These are phyloP conservation scores for Chenopodium berlandieri DNA, from an alignment of 148 eudicot species.

Conservation along the genomic window DNA sequence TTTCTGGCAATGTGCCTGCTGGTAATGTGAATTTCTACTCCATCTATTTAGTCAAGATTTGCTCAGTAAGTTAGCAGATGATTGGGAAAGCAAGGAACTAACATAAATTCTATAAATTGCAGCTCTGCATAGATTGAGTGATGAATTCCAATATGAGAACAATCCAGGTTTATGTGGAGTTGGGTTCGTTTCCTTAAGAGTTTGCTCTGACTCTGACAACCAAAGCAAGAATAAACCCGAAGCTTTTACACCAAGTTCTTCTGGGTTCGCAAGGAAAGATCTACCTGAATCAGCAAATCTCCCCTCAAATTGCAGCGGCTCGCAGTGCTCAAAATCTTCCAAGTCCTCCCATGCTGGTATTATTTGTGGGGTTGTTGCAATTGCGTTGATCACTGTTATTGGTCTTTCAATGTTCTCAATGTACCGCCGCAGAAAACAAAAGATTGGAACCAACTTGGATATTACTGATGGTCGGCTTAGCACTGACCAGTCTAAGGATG, in stretches of 20 bases:
- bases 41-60: background rate
- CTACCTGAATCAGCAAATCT: slow-evolving; percentile 73
- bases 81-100: slow-evolving; percentile 14
- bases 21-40: slow-evolving; percentile 40
- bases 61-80: background rate
- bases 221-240: slow-evolving; percentile 42
- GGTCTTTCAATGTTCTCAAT: slow-evolving; percentile 55
- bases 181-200: slow-evolving; percentile 54
- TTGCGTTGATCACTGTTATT: slow-evolving; percentile 33
- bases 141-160: slow-evolving; percentile 63
- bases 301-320: slow-evolving; percentile 37
- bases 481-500: slow-evolving; percentile 64
- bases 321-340: slow-evolving; percentile 32
- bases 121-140: slow-evolving; percentile 68
- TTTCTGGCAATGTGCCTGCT: slow-evolving; percentile 81
- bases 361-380: slow-evolving; percentile 43
- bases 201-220: slow-evolving; percentile 46
- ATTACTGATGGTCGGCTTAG: slow-evolving; percentile 53
- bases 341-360: slow-evolving; percentile 39
- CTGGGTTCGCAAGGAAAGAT: slow-evolving; percentile 41
- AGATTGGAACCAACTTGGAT: slow-evolving; percentile 59
- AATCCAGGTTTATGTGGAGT: slow-evolving; percentile 71
- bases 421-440: slow-evolving; percentile 75
- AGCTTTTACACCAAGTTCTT: slow-evolving; percentile 56
- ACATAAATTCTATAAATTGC: slow-evolving; percentile 18